These are phyloP conservation scores for Polytrichum formosum DNA, from an alignment of 225 moss, liverwort and hornwort species.

Conservation along the genomic window DNA sequence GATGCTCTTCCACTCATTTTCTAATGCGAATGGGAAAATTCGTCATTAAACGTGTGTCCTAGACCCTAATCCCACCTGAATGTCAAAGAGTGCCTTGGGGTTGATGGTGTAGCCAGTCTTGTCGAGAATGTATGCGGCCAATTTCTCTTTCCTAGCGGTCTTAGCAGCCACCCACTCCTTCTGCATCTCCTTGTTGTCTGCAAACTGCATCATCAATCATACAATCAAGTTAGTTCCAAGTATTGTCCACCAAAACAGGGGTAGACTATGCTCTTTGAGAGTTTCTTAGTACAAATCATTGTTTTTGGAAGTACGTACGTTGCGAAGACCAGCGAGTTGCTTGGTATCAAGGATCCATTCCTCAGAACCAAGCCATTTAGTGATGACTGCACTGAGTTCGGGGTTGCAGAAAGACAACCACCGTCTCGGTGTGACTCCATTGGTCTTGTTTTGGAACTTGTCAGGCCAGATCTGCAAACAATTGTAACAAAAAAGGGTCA, in stretches of 20 bases:
- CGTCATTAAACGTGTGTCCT: no score
- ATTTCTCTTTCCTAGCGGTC: constrained; percentile 65
- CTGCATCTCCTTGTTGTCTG: constrained; percentile 76
- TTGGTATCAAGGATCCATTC: constrained; percentile 86
- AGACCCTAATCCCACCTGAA: constrained; percentile 54
- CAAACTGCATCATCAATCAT: constrained; percentile 43
- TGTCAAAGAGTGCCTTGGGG: constrained; percentile 78
- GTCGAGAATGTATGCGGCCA: constrained; percentile 75
- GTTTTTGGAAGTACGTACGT: constrained; percentile 30
- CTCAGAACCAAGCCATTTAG: constrained; percentile 93
- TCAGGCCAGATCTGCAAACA: constrained; percentile 83
- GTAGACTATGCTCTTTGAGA: no score
- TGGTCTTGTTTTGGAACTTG: constrained; percentile 99
- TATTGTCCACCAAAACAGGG: background rate
- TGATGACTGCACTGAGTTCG: constrained; percentile 85
- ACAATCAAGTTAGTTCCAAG: background rate
- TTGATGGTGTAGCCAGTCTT: constrained; percentile 88
- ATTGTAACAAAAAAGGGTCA: background rate
- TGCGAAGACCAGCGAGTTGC: constrained; percentile 67
- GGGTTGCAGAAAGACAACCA: constrained; percentile 94
- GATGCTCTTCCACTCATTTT: no score
- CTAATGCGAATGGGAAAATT: no score
- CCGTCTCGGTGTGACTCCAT: constrained; percentile 95
- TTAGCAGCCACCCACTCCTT: constrained; percentile 86
- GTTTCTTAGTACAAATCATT: no score